These are phyloP conservation scores for Kwoniella shandongensis DNA, from an alignment of 768 basidiomycete genomes.

Conservation along the genomic window DNA sequence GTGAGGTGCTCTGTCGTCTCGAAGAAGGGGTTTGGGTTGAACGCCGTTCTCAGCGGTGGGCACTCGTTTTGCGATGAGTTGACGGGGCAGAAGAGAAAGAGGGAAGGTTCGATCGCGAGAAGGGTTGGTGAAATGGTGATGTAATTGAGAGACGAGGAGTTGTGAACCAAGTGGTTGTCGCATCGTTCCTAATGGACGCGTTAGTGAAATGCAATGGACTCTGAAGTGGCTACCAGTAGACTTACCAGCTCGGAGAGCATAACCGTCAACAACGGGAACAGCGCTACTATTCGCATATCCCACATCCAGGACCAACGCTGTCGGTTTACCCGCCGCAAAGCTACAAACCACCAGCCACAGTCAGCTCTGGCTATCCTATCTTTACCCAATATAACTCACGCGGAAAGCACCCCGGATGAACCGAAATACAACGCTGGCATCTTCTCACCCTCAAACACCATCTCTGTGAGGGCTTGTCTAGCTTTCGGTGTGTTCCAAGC, in stretches of 20 bases:
- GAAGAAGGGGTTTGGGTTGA: constrained; percentile 66
- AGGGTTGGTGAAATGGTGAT: constrained; percentile 60
- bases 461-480: constrained; percentile 90
- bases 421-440: constrained; percentile 96
- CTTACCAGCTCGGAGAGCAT: constrained; percentile 89
- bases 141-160: constrained; percentile 76
- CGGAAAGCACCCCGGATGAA: constrained; percentile 87
- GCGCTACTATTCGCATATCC: constrained; percentile 86
- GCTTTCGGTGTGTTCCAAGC: constrained; percentile 95
- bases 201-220: background rate
- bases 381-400: constrained; percentile 60
- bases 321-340: constrained; percentile 94
- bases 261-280: constrained; percentile 94
- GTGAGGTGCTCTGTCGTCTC: constrained; percentile 69
- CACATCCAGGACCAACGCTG: constrained; percentile 93
- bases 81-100: constrained; percentile 76
- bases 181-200: constrained; percentile 63
- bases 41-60: constrained; percentile 65
- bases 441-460: constrained; percentile 88
- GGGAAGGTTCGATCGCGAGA: constrained; percentile 57
- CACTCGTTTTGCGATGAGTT: constrained; percentile 73
- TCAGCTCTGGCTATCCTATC: background rate
- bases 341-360: constrained; percentile 55
- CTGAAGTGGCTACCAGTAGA: background rate
- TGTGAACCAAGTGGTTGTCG: constrained; percentile 55